Evolutionary conservation across 306 rosid genomes (phyloP).

Genomic region (Castanopsis chinensis): DNA sequence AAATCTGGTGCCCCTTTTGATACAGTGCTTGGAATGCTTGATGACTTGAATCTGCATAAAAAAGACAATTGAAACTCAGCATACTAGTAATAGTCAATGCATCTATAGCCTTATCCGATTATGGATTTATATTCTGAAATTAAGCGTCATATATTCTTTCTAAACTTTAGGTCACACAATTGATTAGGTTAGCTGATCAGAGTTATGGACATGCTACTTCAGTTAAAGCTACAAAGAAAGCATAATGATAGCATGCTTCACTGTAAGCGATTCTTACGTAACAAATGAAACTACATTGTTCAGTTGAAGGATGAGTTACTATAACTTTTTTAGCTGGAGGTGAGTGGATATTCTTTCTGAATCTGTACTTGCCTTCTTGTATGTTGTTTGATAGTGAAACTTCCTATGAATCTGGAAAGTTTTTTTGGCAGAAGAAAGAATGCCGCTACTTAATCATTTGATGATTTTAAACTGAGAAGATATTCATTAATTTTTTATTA

Average conservation of each 20-base stretch:
- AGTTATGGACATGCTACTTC: not conserved
- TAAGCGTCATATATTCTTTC: not conserved
- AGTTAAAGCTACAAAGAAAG: not conserved
- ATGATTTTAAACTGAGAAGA: not conserved
- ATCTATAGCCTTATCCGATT: not conserved
- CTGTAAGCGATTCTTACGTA: not conserved
- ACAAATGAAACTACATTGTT: not conserved
- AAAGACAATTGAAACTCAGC: not conserved
- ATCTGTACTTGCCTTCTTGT: not conserved
- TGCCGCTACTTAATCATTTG: not conserved
- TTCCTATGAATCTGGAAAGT: not conserved
- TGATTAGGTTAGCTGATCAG: not conserved
- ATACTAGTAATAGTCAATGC: not conserved
- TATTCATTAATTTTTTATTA: not conserved
- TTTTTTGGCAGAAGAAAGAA: not conserved
- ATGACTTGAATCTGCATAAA: conserved; percentile 64
- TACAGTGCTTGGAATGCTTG: conserved; percentile 51
- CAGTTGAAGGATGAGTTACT: not conserved
- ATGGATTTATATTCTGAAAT: not conserved
- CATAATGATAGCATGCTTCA: not conserved
- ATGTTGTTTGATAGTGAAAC: not conserved
- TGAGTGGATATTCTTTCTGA: not conserved
- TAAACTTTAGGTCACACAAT: not conserved
- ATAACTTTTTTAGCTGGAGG: not conserved
- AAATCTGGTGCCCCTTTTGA: conserved; percentile 81